Conservation (phyloP, 345 rosid species). For the Euclidium syriacum region DNA sequence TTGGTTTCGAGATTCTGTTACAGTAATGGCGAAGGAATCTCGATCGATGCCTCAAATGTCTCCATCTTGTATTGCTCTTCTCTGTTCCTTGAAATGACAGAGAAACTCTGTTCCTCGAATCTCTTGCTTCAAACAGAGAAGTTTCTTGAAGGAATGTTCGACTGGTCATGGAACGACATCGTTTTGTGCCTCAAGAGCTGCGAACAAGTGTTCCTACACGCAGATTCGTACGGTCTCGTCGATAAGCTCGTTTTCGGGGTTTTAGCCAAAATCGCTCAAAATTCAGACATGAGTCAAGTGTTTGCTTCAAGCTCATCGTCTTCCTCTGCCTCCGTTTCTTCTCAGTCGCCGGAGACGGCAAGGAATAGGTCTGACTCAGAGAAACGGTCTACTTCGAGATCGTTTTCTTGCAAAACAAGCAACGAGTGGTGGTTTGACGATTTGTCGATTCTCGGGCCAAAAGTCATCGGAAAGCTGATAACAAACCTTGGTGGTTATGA, state of each 20-base stretch:
- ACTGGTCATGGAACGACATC: conserved; percentile 63
- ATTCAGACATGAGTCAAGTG: conserved; percentile 37
- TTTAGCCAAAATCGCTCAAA: conserved; percentile 53
- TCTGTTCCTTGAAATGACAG: conserved; percentile 59
- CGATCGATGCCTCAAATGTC: conserved; percentile 49
- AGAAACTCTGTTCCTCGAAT: conserved; percentile 42
- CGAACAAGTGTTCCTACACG: conserved; percentile 43
- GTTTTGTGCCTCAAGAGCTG: conserved; percentile 51
- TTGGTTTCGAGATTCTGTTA: conserved; percentile 64
- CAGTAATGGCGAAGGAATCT: conserved; percentile 41
- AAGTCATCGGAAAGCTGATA: conserved; percentile 41
- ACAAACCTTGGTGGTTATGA: conserved; percentile 47
- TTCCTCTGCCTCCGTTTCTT: conserved; percentile 33
- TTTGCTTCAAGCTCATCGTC: conserved; percentile 44
- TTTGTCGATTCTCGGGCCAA: conserved; percentile 44
- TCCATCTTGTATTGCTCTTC: conserved; percentile 55
- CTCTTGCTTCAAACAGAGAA: conserved; percentile 50
- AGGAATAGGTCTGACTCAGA: conserved; percentile 25
- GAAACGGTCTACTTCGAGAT: conserved; percentile 40
- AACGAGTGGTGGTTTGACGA: conserved; percentile 83
- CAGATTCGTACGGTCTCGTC: conserved; percentile 53
- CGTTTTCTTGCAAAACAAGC: conserved; percentile 30
- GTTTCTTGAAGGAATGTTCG: conserved; percentile 52
- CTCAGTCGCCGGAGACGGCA: conserved; percentile 41
- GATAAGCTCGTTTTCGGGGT: conserved; percentile 48